These are phyloP conservation scores for Diddensiella transvaalensis DNA, from an alignment of 805 yeast genomes.

Conservation along the genomic window DNA sequence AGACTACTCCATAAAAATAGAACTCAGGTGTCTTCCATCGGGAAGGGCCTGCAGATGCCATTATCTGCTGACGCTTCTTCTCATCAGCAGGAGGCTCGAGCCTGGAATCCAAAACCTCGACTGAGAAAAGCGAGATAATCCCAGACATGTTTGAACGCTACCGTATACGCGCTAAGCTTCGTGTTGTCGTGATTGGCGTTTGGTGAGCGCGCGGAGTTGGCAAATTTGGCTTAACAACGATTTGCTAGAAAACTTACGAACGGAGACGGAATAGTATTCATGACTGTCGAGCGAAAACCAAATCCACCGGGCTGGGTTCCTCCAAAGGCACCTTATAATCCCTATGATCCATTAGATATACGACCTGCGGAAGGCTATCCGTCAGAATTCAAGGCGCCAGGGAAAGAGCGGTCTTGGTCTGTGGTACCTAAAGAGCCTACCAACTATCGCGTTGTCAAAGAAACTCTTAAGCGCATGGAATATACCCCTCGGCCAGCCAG, in stretches of 20 bases:
- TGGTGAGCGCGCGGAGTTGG: too few relatives aligned
- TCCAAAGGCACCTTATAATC: conserved; percentile 82
- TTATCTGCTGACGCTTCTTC: conserved; percentile 28
- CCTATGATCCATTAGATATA: conserved; percentile 71
- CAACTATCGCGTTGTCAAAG: conserved; percentile 63
- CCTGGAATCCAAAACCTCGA: conserved; percentile 43
- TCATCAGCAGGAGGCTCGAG: conserved; percentile 35
- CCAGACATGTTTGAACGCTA: too few relatives aligned
- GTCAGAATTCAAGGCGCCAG: conserved; percentile 70
- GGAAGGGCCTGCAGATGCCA: conserved; percentile 37
- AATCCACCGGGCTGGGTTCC: conserved; percentile 37
- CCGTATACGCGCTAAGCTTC: too few relatives aligned
- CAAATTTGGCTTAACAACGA: too few relatives aligned
- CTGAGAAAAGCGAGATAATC: conserved; percentile 29
- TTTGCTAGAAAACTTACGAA: neutral
- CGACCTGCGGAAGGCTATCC: conserved; percentile 87
- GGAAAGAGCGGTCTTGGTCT: conserved; percentile 52
- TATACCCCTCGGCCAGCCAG: conserved; percentile 77
- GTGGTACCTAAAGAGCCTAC: conserved; percentile 62
- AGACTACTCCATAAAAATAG: conserved; percentile 58
- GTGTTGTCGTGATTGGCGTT: too few relatives aligned
- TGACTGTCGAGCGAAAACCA: conserved; percentile 20
- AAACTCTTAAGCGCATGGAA: conserved; percentile 68
- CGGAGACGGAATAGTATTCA: too few relatives aligned
- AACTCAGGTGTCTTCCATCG: conserved; percentile 80